These are phyloP conservation scores for Bremia lactucae DNA, from an alignment of 352 stramenopile genomes.

Conservation along the genomic window DNA sequence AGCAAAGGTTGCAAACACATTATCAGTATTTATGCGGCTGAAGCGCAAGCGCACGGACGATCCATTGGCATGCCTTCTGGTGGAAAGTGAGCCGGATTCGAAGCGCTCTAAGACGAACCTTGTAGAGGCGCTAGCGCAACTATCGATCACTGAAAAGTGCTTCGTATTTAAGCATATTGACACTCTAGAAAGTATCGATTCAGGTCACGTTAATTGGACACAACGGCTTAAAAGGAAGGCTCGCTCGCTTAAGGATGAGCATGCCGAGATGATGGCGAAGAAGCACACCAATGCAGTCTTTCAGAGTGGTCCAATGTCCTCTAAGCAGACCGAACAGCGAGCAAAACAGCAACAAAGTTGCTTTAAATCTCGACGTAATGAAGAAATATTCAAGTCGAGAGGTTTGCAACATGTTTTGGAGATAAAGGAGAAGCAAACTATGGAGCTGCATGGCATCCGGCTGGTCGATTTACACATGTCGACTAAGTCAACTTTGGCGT, in stretches of 20 bases:
- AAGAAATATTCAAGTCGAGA: conserved; percentile 39
- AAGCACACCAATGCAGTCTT: conserved; percentile 19
- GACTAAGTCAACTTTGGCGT: background rate
- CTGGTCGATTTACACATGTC: conserved; percentile 51
- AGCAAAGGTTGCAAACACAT: conserved; percentile 12
- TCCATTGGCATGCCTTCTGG: conserved; percentile 53
- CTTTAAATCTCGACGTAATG: conserved; percentile 39
- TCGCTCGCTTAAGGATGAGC: conserved; percentile 46
- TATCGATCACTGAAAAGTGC: conserved; percentile 53
- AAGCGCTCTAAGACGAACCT: conserved; percentile 28
- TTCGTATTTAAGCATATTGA: conserved; percentile 82
- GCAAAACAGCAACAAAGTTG: conserved; percentile 49
- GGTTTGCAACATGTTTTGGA: conserved; percentile 28
- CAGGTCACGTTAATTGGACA: conserved; percentile 41
- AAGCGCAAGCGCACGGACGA: conserved; percentile 80
- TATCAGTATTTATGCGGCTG: conserved; percentile 62
- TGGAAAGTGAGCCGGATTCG: conserved; percentile 32
- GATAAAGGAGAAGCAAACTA: conserved; percentile 52
- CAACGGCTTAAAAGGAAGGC: conserved; percentile 59
- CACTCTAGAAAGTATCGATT: conserved; percentile 48
- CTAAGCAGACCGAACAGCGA: conserved; percentile 21
- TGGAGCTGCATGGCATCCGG: conserved; percentile 46
- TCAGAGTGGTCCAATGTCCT: conserved; percentile 18
- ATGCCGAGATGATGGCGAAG: conserved; percentile 29
- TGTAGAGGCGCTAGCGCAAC: conserved; percentile 44